Evolutionary conservation across 1,284 basidiomycete species (phyloP).

Genomic region (Cutaneotrichosporon daszewskae): DNA sequence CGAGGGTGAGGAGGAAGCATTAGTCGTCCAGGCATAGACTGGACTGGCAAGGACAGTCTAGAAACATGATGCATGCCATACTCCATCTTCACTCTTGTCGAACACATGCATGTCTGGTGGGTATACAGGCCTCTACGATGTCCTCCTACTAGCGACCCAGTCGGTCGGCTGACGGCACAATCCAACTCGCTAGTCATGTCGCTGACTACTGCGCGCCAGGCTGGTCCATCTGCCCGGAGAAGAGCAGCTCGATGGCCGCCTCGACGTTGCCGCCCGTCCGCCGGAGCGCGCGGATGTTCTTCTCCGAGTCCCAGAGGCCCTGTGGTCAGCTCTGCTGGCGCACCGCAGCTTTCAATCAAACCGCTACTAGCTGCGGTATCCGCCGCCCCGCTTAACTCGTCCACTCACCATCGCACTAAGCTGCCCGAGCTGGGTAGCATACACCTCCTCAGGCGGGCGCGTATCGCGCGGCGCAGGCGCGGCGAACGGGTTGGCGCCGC

Average conservation of each 20-base stretch:
- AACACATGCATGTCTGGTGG: no score
- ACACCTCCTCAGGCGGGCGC: constrained; percentile 76
- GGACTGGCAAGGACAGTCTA: no score
- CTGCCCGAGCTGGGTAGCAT: constrained; percentile 66
- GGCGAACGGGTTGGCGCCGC: constrained; percentile 29
- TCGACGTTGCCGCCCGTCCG: constrained; percentile 85
- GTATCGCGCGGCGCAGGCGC: constrained; percentile 52
- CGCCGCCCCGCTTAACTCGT: no score
- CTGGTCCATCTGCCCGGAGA: constrained; percentile 54
- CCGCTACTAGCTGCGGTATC: neutral
- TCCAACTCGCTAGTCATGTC: no score
- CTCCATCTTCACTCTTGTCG: no score
- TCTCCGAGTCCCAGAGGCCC: constrained; percentile 79
- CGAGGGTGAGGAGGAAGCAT: no score
- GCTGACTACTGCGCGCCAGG: constrained; percentile 1
- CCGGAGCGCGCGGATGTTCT: constrained; percentile 81
- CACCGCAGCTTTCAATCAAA: constrained; percentile 1
- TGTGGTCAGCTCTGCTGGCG: constrained; percentile 33
- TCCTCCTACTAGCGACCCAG: no score
- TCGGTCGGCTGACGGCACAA: no score
- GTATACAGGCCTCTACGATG: no score
- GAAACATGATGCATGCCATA: no score
- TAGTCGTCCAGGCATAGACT: no score
- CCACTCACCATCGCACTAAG: constrained; percentile 45
- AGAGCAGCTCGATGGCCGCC: constrained; percentile 83